Conservation (phyloP, 2,329 filamentous ascomycete genomes). For the Pyrenophora teres region DNA sequence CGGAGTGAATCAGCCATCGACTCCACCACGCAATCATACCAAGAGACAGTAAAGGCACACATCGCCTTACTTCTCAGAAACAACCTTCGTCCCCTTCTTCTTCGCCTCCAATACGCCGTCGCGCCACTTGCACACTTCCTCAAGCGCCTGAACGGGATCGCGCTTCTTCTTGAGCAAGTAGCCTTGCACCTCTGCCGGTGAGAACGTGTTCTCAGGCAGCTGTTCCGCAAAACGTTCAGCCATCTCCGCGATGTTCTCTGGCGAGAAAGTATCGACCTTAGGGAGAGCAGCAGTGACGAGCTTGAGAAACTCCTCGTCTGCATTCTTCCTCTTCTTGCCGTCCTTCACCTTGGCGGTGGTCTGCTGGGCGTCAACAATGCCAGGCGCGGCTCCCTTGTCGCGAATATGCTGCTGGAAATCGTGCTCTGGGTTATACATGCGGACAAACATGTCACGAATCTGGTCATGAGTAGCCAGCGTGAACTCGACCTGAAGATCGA, state of each 20-base stretch:
- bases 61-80: background rate
- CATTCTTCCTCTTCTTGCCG: conserved; percentile 6
- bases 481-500: no score
- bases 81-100: conserved; percentile 33
- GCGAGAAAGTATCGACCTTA: conserved; percentile 12
- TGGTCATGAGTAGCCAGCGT: no score
- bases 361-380: no score
- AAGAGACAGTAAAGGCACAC: no score
- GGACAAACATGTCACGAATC: no score
- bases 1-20: no score
- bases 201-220: conserved; percentile 55
- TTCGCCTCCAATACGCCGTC: conserved; percentile 42
- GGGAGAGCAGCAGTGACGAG: conserved; percentile 17
- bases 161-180: conserved; percentile 58
- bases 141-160: conserved; percentile 52
- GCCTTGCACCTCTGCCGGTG: conserved; percentile 59
- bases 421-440: no score
- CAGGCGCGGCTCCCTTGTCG: no score
- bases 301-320: background rate
- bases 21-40: no score
- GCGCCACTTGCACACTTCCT: conserved; percentile 51
- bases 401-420: no score
- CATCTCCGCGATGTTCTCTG: conserved; percentile 46
- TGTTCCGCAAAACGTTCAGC: conserved; percentile 52
- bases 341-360: no score